A percentile compares a stretch with the other conserved stretches of the same genome.
Evolutionary conservation across 495 filamentous ascomycete species (phyloP).

Genomic region (Penicillium crystallinum): DNA sequence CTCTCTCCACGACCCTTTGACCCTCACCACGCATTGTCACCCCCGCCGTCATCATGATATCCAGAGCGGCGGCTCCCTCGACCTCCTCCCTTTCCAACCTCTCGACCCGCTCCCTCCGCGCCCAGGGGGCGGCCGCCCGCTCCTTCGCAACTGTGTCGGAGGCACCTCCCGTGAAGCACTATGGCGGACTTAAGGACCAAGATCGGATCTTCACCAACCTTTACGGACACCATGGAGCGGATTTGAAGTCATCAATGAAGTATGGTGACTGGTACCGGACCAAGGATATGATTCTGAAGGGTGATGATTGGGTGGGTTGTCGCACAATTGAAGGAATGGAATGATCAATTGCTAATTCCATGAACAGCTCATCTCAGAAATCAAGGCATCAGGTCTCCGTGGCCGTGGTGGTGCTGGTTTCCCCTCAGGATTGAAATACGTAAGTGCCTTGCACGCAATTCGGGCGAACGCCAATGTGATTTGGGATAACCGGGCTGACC

Average conservation of each 20-base stretch:
- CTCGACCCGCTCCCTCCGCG: slow-evolving; percentile 53
- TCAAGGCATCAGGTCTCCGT: slow-evolving; percentile 92
- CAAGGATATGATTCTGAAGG: slow-evolving; percentile 95
- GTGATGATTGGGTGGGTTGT: slow-evolving; percentile 81
- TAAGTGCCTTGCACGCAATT: slow-evolving; percentile 42
- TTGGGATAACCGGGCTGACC: slow-evolving; percentile 4
- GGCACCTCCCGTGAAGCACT: slow-evolving; percentile 62
- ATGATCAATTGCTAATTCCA: slow-evolving; percentile 18
- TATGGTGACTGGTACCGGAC: slow-evolving; percentile 99
- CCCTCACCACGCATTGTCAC: slow-evolving; percentile 25
- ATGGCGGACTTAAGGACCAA: slow-evolving; percentile 87
- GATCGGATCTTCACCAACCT: slow-evolving; percentile 99
- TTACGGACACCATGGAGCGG: slow-evolving; percentile 84
- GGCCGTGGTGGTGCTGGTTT: slow-evolving; percentile 97
- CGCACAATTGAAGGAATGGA: slow-evolving; percentile 10
- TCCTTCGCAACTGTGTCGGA: slow-evolving; percentile 89
- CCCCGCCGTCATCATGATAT: slow-evolving; percentile 44
- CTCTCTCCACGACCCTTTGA: slow-evolving; percentile 25
- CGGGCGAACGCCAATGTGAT: background rate
- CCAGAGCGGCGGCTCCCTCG: slow-evolving; percentile 47
- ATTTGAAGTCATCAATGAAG: slow-evolving; percentile 92
- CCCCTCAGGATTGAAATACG: slow-evolving; percentile 98
- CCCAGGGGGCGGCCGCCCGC: slow-evolving; percentile 50
- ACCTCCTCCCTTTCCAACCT: slow-evolving; percentile 47
- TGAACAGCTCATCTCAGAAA: slow-evolving; percentile 79